Evolutionary conservation across 768 basidiomycete genomes (phyloP).

Genomic region (Psilocybe sp.): DNA sequence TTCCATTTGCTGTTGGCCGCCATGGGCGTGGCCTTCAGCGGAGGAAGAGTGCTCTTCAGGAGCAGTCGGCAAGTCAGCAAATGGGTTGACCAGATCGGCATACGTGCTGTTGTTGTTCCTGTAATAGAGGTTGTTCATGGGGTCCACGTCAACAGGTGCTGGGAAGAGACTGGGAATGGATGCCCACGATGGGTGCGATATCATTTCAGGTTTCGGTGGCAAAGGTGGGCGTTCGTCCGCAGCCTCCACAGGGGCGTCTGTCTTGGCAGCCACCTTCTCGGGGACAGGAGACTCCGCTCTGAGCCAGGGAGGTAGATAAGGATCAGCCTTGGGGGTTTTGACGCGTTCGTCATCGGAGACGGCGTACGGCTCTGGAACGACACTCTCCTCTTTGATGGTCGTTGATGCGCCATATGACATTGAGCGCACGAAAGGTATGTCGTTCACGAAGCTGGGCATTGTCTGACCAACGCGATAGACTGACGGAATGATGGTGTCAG

Average conservation of each 20-base stretch:
- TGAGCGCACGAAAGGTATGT: background rate
- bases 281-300: conserved; percentile 1
- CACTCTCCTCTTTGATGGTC: too few relatives aligned
- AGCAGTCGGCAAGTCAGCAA: conserved; percentile 14
- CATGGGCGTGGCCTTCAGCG: too few relatives aligned
- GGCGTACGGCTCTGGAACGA: background rate
- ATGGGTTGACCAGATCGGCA: conserved; percentile 13
- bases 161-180: conserved; percentile 15
- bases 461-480: conserved; percentile 29
- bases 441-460: conserved; percentile 15
- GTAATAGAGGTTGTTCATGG: background rate
- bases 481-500: conserved; percentile 40
- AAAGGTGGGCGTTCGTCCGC: conserved; percentile 7
- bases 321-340: conserved; percentile 9
- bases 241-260: background rate
- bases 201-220: conserved; percentile 22
- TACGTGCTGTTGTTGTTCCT: too few relatives aligned
- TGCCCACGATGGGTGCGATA: conserved; percentile 16
- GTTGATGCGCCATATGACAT: too few relatives aligned
- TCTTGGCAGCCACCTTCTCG: too few relatives aligned
- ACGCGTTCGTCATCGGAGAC: conserved; percentile 6
- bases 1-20: background rate
- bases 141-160: background rate
- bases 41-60: background rate
- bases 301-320: background rate